These are phyloP conservation scores for Barnettozyma wickerhamii DNA, from an alignment of 805 yeast genomes.

Conservation along the genomic window DNA sequence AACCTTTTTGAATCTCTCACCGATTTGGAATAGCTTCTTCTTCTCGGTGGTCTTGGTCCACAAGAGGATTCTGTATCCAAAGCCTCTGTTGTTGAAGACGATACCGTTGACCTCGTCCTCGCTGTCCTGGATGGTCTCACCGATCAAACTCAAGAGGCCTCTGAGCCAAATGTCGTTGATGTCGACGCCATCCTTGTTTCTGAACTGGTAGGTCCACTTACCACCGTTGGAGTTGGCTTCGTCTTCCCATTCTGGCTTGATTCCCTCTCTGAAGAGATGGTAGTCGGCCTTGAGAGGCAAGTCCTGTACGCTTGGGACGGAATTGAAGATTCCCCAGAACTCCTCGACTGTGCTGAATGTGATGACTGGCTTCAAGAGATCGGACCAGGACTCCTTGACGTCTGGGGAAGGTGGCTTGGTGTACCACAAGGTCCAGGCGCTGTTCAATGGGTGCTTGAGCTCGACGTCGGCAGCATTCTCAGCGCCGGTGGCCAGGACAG, in stretches of 20 bases:
- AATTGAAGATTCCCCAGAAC: slow-evolving; percentile 96
- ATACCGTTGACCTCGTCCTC: slow-evolving; percentile 89
- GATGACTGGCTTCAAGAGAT: slow-evolving; percentile 87
- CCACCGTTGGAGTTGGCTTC: slow-evolving; percentile 84
- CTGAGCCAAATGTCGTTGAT: slow-evolving; percentile 92
- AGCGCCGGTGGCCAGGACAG: slow-evolving; percentile 22
- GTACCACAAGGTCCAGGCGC: slow-evolving; percentile 96
- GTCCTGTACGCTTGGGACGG: slow-evolving; percentile 87
- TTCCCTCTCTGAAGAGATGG: slow-evolving; percentile 89
- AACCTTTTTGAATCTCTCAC: slow-evolving; percentile 82
- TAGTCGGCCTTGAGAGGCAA: slow-evolving; percentile 91
- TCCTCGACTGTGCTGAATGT: slow-evolving; percentile 94
- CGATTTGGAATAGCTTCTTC: slow-evolving; percentile 65
- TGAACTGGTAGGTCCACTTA: slow-evolving; percentile 83
- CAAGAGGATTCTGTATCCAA: slow-evolving; percentile 77
- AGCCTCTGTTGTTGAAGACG: slow-evolving; percentile 83
- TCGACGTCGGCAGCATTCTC: slow-evolving; percentile 25
- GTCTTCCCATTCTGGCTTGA: slow-evolving; percentile 99
- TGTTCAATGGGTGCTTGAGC: slow-evolving; percentile 75
- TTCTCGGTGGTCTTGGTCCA: slow-evolving; percentile 85
- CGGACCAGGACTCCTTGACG: slow-evolving; percentile 79
- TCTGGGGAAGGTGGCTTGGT: slow-evolving; percentile 80
- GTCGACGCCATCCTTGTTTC: slow-evolving; percentile 49
- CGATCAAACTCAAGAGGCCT: slow-evolving; percentile 83
- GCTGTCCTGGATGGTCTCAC: slow-evolving; percentile 84